Evolutionary conservation across 176 grass and related monocot genomes (phyloP).

Genomic region (Saccharum officinarum): DNA sequence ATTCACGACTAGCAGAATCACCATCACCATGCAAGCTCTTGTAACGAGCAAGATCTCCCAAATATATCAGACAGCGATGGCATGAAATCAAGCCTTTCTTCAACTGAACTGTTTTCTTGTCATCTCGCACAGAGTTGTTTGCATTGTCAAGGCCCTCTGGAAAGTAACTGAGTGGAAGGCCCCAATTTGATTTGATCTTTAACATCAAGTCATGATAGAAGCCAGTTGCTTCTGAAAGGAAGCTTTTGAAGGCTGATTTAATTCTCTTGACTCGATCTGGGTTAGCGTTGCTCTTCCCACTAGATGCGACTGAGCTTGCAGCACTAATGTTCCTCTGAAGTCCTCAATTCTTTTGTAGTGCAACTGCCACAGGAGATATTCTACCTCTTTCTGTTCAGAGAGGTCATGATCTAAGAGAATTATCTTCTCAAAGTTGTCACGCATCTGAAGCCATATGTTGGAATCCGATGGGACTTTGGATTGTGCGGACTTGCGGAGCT

Average conservation of each 20-base stretch:
- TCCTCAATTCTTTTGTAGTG: constrained; percentile 98
- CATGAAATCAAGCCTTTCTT: constrained; percentile 88
- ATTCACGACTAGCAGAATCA: constrained; percentile 70
- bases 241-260: constrained; percentile 63
- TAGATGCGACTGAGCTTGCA: constrained; percentile 48
- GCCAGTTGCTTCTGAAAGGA: constrained; percentile 87
- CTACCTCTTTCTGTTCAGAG: constrained; percentile 80
- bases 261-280: constrained; percentile 74
- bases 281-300: constrained; percentile 54
- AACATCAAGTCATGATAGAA: constrained; percentile 92
- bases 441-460: constrained; percentile 92
- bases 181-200: constrained; percentile 82
- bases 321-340: constrained; percentile 67
- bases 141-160: constrained; percentile 50
- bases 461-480: constrained; percentile 89
- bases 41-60: constrained; percentile 92
- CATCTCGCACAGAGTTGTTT: constrained; percentile 43
- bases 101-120: constrained; percentile 52
- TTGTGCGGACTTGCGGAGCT: constrained; percentile 64
- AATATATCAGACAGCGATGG: constrained; percentile 92
- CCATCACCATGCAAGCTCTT: constrained; percentile 84
- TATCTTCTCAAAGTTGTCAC: constrained; percentile 92
- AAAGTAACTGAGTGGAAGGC: constrained; percentile 71
- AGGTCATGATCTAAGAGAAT: constrained; percentile 82
- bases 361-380: constrained; percentile 85